Evolutionary conservation across 2,329 filamentous ascomycete species (phyloP).

Genomic region (Microdochium nivale): DNA sequence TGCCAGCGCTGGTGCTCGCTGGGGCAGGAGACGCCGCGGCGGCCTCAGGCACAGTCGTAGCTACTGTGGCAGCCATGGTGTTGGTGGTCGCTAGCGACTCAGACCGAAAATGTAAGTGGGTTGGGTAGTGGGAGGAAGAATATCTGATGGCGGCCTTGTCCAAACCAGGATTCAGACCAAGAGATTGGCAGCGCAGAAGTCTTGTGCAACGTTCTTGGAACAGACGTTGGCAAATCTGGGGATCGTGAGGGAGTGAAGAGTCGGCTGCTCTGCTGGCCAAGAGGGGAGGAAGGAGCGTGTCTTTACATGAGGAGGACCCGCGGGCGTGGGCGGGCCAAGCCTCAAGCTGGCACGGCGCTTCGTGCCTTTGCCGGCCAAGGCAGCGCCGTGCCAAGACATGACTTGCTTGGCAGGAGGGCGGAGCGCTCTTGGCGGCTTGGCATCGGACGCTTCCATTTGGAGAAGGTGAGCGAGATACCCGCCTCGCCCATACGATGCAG

Average conservation of each 20-base stretch:
- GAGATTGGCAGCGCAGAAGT: background rate
- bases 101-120: background rate
- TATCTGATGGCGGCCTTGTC: background rate
- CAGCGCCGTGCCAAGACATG: background rate
- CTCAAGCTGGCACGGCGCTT: background rate
- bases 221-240: background rate
- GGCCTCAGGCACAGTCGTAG: background rate
- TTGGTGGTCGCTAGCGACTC: background rate
- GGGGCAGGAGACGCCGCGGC: background rate
- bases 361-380: background rate
- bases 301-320: background rate
- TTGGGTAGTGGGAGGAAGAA: too few species aligned
- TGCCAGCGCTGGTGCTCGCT: background rate
- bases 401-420: background rate
- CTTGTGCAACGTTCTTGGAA: background rate
- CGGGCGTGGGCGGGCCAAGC: background rate
- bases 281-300: background rate
- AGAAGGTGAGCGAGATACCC: constrained; percentile 10
- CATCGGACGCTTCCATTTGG: background rate
- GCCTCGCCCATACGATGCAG: constrained; percentile 9
- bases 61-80: background rate
- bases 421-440: background rate
- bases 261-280: too few species aligned
- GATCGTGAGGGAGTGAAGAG: too few species aligned
- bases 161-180: background rate